phyloP scores from a whole-genome alignment of 331 rosid species.

The Rosa hybrid region DNA sequence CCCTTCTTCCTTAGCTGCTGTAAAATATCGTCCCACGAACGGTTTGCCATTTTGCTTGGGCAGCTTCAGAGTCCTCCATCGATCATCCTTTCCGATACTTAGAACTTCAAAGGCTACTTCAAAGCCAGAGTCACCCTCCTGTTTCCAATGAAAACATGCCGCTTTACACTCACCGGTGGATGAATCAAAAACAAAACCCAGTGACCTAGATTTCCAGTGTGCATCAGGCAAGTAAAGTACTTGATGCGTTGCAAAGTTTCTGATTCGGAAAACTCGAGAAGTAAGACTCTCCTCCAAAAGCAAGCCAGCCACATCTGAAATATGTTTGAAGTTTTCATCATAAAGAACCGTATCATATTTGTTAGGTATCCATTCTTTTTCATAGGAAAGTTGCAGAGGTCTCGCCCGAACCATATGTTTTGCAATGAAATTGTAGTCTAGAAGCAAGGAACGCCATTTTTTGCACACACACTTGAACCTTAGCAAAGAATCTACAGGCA shows the following conservation, averaged over 20 bases:
- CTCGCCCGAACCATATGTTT: neutral
- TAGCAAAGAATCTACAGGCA: neutral
- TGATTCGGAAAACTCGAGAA: neutral
- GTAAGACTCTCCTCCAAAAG: neutral
- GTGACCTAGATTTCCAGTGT: no score
- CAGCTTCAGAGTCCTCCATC: neutral
- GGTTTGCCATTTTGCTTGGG: neutral
- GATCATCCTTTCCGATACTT: neutral
- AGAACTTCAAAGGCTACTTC: neutral
- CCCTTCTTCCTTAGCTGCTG: neutral
- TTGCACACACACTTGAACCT: neutral
- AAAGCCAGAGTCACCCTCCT: neutral
- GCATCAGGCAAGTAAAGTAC: constrained; percentile 7
- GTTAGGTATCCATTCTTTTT: neutral
- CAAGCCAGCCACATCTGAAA: neutral
- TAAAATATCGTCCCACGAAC: neutral
- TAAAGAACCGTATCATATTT: neutral
- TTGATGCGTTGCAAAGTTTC: neutral
- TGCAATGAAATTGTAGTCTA: neutral
- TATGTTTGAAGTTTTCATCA: neutral
- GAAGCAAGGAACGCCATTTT: neutral
- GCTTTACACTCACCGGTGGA: constrained; percentile 3
- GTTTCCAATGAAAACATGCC: neutral
- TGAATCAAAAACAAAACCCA: neutral
- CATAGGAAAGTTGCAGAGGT: neutral